Percentiles rank a stretch among this genome's conserved stretches.
These are phyloP conservation scores for Saccharum officinarum DNA, from an alignment of 176 grass and related monocot species.

Conservation along the genomic window DNA sequence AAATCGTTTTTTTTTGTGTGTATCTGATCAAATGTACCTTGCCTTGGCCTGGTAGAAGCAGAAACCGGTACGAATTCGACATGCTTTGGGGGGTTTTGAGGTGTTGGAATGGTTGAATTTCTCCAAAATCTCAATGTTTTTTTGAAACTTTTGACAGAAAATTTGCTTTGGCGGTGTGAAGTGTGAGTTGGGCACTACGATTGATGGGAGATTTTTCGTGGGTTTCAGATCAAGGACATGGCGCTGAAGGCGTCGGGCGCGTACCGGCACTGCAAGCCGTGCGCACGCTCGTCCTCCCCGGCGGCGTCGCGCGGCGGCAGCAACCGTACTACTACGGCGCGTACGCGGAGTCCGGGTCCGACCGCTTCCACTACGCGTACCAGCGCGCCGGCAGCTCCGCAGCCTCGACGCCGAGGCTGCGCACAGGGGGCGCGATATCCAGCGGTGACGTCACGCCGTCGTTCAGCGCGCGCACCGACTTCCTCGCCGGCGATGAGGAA, in stretches of 20 bases:
- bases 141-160: not conserved
- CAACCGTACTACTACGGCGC: slow-evolving; percentile 37
- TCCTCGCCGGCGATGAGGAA: slow-evolving; percentile 20
- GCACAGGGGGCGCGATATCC: slow-evolving; percentile 28
- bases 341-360: slow-evolving; percentile 57
- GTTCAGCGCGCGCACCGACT: slow-evolving; percentile 62
- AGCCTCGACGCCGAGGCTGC: slow-evolving; percentile 47
- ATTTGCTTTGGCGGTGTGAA: not conserved
- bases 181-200: not conserved
- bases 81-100: not conserved
- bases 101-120: not conserved
- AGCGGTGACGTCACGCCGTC: slow-evolving; percentile 73
- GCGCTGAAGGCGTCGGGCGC: slow-evolving; percentile 74
- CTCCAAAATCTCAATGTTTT: slow-evolving; percentile 1
- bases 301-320: slow-evolving; percentile 36
- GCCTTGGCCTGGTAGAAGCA: not conserved
- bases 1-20: not conserved
- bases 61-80: not conserved
- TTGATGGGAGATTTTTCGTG: slow-evolving; percentile 26
- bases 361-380: slow-evolving; percentile 58
- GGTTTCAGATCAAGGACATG: slow-evolving; percentile 80
- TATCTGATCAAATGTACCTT: slow-evolving; percentile 26
- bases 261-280: slow-evolving; percentile 90
- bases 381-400: slow-evolving; percentile 45
- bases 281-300: slow-evolving; percentile 35